Base-by-base conservation (phyloP, 2,329 filamentous ascomycete species). In the Fusarium piperis region DNA sequence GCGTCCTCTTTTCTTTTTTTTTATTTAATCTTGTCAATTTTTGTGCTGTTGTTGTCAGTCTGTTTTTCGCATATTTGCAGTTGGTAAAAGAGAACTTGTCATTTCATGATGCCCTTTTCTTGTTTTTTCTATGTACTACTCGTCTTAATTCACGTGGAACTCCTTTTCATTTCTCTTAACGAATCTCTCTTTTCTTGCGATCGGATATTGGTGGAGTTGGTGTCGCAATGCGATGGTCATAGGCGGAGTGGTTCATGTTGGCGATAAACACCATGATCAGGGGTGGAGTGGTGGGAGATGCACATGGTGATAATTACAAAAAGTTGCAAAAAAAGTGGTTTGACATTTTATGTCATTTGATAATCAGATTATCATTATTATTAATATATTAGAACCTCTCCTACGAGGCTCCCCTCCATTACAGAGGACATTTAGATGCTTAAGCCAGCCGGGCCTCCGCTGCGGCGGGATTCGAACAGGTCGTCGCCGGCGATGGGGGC, bases 121-220 rank as follows among this genome's bases (percentile, higher is more conserved):
- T 23, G 23, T 28, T 51, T 61, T 67, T 67, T 56, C 59, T 64
- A 32, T 67, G 57, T 46, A 35, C 59, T 55, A 61, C 55, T 67
- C 60, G 56, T 71, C 60, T 64, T 71, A 71, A 71, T 71, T 61
- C 73, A 61, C 51, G 69, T 65, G 64, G 51, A 32, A 46, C 46
- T 59, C 61, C 59, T 68, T 68, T 58, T 55, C 38, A 30, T 59
- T 72, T 67, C 62, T 69, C 35, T 41, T 52, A 4, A 36, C 10
- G 23, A 38, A 36, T 48, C 30, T 39, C 20, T 18, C 5, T 16
- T 28, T 11, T 46, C 15, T 46, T n/a, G 26, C 13, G 30, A n/a
- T 30, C 12, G 1, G 9, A 48, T 7, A 10, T 3, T 30, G 1
- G 23, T n/a, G 23, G 23, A 48, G 3, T 28, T 48, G 44, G 23